A percentile compares a stretch with the other conserved stretches of the same genome.
These are phyloP conservation scores for Colletotrichum higginsianum DNA, from an alignment of 2,329 filamentous ascomycete species.

Conservation along the genomic window DNA sequence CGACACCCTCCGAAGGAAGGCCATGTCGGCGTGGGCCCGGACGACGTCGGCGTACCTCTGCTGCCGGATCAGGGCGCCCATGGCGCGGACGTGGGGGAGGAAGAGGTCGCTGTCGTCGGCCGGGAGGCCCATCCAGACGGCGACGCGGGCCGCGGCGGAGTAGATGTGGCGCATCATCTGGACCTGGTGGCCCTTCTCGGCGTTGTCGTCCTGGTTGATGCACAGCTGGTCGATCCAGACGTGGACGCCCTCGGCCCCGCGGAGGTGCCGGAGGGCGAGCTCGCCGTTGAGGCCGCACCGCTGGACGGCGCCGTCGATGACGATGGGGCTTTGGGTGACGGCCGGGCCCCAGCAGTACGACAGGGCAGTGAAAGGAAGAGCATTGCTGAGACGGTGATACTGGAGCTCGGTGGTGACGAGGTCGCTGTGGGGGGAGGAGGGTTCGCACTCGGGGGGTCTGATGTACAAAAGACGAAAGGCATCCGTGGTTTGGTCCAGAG, in stretches of 20 bases:
- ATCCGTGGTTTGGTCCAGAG: neutral
- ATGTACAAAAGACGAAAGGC: constrained; percentile 25
- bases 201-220: constrained; percentile 26
- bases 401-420: neutral
- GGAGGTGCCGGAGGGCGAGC: constrained; percentile 20
- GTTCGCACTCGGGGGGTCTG: neutral
- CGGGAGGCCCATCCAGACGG: constrained; percentile 23
- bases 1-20: constrained; percentile 27
- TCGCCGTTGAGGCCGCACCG: constrained; percentile 11
- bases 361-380: constrained; percentile 2
- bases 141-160: constrained; percentile 19
- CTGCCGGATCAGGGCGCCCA: neutral
- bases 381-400: neutral
- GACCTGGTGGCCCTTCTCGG: constrained; percentile 33
- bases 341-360: constrained; percentile 25
- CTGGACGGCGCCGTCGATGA: constrained; percentile 1
- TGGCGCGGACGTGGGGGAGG: neutral
- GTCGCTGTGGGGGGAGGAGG: neutral
- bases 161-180: constrained; percentile 29
- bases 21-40: neutral
- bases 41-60: constrained; percentile 11
- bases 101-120: constrained; percentile 8
- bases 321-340: neutral
- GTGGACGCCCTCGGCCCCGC: neutral
- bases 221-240: constrained; percentile 34